These are phyloP conservation scores for Trichosanthes cucumerina DNA, from an alignment of 306 rosid species.

Conservation along the genomic window DNA sequence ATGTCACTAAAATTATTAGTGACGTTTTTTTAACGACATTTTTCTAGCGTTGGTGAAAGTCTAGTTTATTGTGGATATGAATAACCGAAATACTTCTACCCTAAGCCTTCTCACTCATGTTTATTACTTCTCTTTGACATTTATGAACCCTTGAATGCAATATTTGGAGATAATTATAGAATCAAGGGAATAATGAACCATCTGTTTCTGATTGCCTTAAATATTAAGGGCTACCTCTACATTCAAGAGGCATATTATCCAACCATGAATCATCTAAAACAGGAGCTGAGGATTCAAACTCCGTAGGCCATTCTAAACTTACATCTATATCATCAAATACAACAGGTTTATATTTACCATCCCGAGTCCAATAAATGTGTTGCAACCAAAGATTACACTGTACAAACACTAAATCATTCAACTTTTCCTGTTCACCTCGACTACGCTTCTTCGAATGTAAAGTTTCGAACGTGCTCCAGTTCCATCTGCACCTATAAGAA, in stretches of 20 bases:
- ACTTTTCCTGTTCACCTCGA: conserved; percentile 31
- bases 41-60: too few relatives aligned
- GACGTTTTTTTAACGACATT: too few relatives aligned
- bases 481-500: conserved; percentile 54
- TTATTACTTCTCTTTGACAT: background rate
- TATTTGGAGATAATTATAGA: background rate
- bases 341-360: conserved; percentile 35
- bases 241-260: conserved; percentile 38
- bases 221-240: conserved; percentile 26
- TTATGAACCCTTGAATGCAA: background rate
- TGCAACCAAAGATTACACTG: conserved; percentile 65
- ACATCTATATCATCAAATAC: conserved; percentile 50
- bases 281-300: conserved; percentile 37
- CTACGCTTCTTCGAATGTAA: conserved; percentile 36
- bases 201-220: background rate
- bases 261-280: conserved; percentile 56
- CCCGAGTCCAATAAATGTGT: conserved; percentile 24
- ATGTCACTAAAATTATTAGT: too few relatives aligned
- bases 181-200: background rate
- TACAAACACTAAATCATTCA: conserved; percentile 49
- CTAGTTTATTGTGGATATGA: too few relatives aligned
- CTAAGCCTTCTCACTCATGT: background rate
- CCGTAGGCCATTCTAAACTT: conserved; percentile 54
- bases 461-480: conserved; percentile 46
- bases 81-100: background rate